Conservation (phyloP, 2,329 filamentous ascomycete genomes). For the Raffaelea ambrosiae region DNA sequence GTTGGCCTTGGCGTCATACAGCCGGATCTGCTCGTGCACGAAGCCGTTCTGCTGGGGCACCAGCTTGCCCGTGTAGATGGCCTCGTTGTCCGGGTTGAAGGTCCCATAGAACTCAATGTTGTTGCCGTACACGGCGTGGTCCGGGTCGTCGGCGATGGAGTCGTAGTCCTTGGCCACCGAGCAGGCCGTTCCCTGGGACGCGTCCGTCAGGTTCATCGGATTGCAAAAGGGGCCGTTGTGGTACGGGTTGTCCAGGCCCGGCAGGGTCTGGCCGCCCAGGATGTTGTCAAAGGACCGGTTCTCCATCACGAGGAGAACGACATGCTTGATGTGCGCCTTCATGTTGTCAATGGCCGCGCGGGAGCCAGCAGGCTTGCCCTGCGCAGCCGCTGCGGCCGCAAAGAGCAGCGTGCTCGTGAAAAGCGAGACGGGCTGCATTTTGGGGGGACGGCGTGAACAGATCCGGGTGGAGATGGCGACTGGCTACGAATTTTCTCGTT, state of each 20-base stretch:
- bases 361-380: background rate
- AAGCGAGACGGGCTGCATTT: constrained; percentile 3
- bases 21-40: constrained; percentile 29
- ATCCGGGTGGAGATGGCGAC: too few relatives aligned
- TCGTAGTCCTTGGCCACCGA: constrained; percentile 27
- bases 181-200: constrained; percentile 17
- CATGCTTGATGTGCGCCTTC: constrained; percentile 35
- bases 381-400: constrained; percentile 6
- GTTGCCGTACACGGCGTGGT: constrained; percentile 31
- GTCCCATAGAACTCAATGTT: constrained; percentile 34
- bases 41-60: constrained; percentile 22
- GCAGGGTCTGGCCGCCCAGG: constrained; percentile 28
- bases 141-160: constrained; percentile 30
- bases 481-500: background rate
- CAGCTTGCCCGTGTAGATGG: constrained; percentile 12
- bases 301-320: constrained; percentile 37
- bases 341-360: constrained; percentile 14
- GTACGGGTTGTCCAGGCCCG: constrained; percentile 30
- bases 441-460: background rate
- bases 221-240: constrained; percentile 33
- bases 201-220: constrained; percentile 23
- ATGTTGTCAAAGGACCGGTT: constrained; percentile 36
- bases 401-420: constrained; percentile 1
- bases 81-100: constrained; percentile 27
- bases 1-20: constrained; percentile 23